These are phyloP conservation scores for Oryza glaberrima DNA, from an alignment of 176 grass and related monocot species.

Conservation along the genomic window DNA sequence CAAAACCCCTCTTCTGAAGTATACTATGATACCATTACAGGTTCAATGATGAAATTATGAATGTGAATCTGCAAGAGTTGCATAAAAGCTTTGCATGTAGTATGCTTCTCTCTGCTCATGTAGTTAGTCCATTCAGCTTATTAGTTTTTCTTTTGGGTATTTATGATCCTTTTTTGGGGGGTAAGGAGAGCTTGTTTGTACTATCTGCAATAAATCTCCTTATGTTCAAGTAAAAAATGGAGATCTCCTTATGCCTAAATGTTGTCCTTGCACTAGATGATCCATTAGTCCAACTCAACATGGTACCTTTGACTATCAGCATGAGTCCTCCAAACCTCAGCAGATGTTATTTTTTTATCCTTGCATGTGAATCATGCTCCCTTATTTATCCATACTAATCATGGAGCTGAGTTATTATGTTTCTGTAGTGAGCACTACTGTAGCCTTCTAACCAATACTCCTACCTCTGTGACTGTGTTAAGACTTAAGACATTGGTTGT, in stretches of 20 bases:
- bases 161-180: background rate
- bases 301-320: background rate
- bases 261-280: background rate
- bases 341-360: background rate
- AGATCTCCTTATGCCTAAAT: background rate
- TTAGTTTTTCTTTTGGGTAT: background rate
- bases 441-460: background rate
- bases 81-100: background rate
- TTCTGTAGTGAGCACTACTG: slow-evolving; percentile 7
- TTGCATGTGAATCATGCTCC: background rate
- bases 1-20: background rate
- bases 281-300: background rate
- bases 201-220: background rate
- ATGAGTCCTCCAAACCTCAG: background rate
- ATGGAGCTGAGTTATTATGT: background rate
- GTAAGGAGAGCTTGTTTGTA: background rate
- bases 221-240: background rate
- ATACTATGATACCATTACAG: background rate
- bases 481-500: background rate
- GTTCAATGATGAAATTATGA: background rate
- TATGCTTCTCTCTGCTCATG: background rate
- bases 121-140: background rate
- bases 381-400: slow-evolving; percentile 6
- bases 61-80: background rate
- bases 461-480: background rate